Evolutionary conservation across 106 monocot genomes (phyloP).

Genomic region (Xerophyta viscosa): DNA sequence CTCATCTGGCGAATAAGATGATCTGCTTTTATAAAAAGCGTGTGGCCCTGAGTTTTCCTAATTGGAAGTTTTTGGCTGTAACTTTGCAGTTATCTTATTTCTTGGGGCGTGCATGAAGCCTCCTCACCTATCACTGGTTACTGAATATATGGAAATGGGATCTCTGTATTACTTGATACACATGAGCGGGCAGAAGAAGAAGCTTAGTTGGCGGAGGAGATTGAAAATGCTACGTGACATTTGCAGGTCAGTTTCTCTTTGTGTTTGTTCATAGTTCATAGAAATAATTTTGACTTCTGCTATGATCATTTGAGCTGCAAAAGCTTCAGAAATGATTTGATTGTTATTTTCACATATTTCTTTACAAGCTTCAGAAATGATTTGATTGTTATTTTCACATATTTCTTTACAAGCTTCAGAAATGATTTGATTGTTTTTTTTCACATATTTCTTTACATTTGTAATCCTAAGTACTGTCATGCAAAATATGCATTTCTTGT

Average conservation of each 20-base stretch:
- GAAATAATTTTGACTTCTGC: neutral
- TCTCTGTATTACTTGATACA: slow-evolving; percentile 90
- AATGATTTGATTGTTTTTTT: too few relatives aligned
- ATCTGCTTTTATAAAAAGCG: neutral
- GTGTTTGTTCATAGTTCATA: neutral
- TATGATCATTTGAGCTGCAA: neutral
- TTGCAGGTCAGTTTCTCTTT: slow-evolving; percentile 53
- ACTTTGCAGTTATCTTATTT: slow-evolving; percentile 77
- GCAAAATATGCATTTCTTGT: too few relatives aligned
- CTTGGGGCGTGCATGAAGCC: slow-evolving; percentile 92
- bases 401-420: too few relatives aligned
- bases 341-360: too few relatives aligned
- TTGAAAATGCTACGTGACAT: slow-evolving; percentile 96
- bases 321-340: too few relatives aligned
- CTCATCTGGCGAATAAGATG: neutral
- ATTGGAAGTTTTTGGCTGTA: neutral
- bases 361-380: too few relatives aligned
- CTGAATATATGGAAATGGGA: slow-evolving; percentile 97
- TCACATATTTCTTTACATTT: too few relatives aligned
- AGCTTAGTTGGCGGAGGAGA: slow-evolving; percentile 87
- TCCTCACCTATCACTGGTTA: slow-evolving; percentile 82
- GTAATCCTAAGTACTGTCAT: too few relatives aligned
- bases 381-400: too few relatives aligned
- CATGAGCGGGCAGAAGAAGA: slow-evolving; percentile 87
- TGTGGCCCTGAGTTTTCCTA: too few relatives aligned